Percentiles rank a stretch among this genome's conserved stretches.
Evolutionary conservation across 805 yeast genomes (phyloP).

Genomic region (Candida boidinii): DNA sequence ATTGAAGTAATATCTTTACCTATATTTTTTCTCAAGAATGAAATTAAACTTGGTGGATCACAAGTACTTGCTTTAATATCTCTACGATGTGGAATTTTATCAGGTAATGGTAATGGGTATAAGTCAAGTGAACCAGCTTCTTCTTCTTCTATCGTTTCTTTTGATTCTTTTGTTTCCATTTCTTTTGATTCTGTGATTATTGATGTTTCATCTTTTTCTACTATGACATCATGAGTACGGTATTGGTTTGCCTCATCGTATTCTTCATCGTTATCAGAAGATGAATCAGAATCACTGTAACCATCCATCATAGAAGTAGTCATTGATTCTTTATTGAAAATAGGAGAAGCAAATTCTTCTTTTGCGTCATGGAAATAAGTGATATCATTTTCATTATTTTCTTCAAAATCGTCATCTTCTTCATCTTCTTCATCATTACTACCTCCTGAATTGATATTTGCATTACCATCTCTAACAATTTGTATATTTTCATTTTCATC

Average conservation of each 20-base stretch:
- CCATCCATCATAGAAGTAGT: conserved; percentile 1
- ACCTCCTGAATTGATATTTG: conserved; percentile 12
- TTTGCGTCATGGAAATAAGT: background rate
- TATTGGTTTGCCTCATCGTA: background rate
- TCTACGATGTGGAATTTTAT: conserved; percentile 40
- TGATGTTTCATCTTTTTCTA: too few species aligned
- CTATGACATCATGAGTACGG: too few species aligned
- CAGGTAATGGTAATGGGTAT: conserved; percentile 59
- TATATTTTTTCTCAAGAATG: conserved; percentile 78
- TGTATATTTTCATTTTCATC: conserved; percentile 7
- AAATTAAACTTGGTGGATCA: conserved; percentile 75
- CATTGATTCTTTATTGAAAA: conserved; percentile 5
- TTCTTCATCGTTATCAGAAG: conserved; percentile 8
- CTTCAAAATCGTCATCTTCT: background rate
- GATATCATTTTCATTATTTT: background rate
- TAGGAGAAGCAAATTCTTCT: background rate
- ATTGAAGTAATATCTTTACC: conserved; percentile 83
- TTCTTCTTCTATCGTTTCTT: background rate
- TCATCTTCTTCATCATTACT: conserved; percentile 1
- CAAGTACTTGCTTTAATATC: conserved; percentile 51
- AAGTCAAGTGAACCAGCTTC: conserved; percentile 25
- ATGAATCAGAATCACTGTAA: conserved; percentile 4
- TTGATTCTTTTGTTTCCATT: too few species aligned
- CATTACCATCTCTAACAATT: conserved; percentile 1
- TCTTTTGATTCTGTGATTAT: too few species aligned